Evolutionary conservation across 78 protist genomes (phyloP), one percentile per base, ranked within the genome.

Genomic region (Mantamonas sphyraenae): DNA sequence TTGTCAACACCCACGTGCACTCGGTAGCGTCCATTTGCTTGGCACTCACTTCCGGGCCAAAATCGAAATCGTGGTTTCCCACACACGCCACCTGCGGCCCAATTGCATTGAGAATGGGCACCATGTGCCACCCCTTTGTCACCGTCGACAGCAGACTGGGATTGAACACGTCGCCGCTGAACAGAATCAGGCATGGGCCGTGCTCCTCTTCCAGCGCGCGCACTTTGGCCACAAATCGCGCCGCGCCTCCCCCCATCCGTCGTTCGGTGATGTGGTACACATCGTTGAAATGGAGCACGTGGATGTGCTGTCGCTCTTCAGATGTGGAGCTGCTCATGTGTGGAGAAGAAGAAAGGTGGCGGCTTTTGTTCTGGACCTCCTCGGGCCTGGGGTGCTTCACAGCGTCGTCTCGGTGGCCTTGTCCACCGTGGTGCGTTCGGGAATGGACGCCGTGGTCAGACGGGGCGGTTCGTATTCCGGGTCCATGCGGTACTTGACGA

Each of bases 21-120:
- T 67, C 34, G 60, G 50, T 26, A 10, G 20, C 45, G 16, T 28
- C 19, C 7, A 38, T n/a, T 14, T 72, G 65, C 17, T 71, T 26
- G 20, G 34, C 33, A 30, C 68, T 43, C 14, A 20, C 8, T 22
- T 81, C 73, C 16, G 26, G 34, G 35, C 85, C 85, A 59, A 59
- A 75, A 31, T 81, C 85, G 47, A 80, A 68, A 40, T 80, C 88
- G 55, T 77, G 88, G 71, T 83, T 83, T 38, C 89, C 89, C 33
- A 35, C 38, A 30, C 3, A 2, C 2, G 78, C 63, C 14, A 38
- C 64, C 16, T 26, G 2, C 31, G 80, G 57, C 39, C 8, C 17
- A 28, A 63, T 22, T 57, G 2, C 1, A 40, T 82, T 82, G 28
- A 82, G 51, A 26, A 73, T 33, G 7, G 73, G 59, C 33, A 58